Percentiles rank a stretch among this genome's conserved stretches.
Evolutionary conservation across 2,329 filamentous ascomycete genomes (phyloP).

Genomic region (Colletotrichum godetiae): DNA sequence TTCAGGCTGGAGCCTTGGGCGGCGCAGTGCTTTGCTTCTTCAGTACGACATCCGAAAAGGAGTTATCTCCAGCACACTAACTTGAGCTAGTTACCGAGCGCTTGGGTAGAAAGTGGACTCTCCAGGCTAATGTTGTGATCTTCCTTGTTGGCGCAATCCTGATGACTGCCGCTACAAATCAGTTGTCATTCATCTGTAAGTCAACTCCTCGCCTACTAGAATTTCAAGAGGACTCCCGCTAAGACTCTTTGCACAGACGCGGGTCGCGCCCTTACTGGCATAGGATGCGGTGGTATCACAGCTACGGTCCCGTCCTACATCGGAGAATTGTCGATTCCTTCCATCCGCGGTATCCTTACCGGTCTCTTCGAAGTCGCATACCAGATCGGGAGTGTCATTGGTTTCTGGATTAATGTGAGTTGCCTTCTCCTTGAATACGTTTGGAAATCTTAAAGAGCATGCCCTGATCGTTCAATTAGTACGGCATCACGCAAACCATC

Average conservation of each 20-base stretch:
- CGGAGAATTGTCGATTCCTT: conserved; percentile 69
- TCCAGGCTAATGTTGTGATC: conserved; percentile 57
- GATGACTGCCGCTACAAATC: conserved; percentile 52
- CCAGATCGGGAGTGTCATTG: conserved; percentile 62
- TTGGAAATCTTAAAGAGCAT: neutral
- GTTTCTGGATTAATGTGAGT: conserved; percentile 60
- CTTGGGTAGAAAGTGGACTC: conserved; percentile 61
- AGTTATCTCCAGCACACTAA: neutral
- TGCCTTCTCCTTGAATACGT: neutral
- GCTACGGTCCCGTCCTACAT: conserved; percentile 73
- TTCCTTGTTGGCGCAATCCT: conserved; percentile 57
- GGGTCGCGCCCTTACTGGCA: conserved; percentile 67
- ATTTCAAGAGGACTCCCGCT: neutral
- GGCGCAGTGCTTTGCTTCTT: conserved; percentile 61
- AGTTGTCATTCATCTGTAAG: conserved; percentile 55
- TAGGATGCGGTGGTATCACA: conserved; percentile 62
- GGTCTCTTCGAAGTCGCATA: conserved; percentile 65
- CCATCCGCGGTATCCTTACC: conserved; percentile 67
- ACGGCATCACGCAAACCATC: conserved; percentile 54
- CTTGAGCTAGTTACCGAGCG: conserved; percentile 51
- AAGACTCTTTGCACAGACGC: conserved; percentile 40
- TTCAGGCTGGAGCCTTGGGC: conserved; percentile 64
- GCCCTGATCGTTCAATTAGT: conserved; percentile 32
- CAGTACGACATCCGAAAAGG: conserved; percentile 39
- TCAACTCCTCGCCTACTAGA: too few species aligned